Conservation (phyloP, 78 protist species). For the Cavenderia fasciculata region DNA sequence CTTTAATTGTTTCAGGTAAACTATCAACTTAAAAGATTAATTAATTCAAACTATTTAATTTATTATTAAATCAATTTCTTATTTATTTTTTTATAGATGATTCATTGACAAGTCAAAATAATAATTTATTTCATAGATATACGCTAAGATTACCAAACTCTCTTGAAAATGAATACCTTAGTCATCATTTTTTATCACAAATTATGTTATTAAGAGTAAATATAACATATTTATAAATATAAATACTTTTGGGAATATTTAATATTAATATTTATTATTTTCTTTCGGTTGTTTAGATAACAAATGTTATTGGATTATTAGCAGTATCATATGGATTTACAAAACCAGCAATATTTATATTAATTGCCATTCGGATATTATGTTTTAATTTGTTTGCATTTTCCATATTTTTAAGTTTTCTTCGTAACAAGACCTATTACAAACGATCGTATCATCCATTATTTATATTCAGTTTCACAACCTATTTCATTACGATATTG, state of each 20-base stretch:
- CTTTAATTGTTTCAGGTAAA: not conserved
- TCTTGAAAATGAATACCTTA: conserved; percentile 37
- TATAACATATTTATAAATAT: not conserved
- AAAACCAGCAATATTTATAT: conserved; percentile 49
- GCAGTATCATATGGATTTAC: conserved; percentile 69
- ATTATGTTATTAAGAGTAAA: conserved; percentile 58
- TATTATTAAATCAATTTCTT: not conserved
- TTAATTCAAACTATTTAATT: not conserved
- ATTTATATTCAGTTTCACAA: conserved; percentile 63
- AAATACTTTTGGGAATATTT: not conserved
- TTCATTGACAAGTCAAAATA: not conserved
- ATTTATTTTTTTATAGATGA: not conserved
- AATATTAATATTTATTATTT: not conserved
- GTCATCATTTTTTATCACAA: conserved; percentile 43
- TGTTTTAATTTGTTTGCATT: conserved; percentile 74
- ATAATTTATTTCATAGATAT: conserved; percentile 48
- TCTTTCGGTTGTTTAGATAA: conserved; percentile 5
- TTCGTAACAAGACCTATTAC: conserved; percentile 33
- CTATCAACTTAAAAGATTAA: not conserved
- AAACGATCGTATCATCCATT: conserved; percentile 58
- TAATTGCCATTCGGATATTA: conserved; percentile 61
- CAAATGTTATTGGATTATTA: conserved; percentile 57
- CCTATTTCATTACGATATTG: conserved; percentile 41
- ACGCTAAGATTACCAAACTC: conserved; percentile 29
- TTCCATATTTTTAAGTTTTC: conserved; percentile 52